These are phyloP conservation scores for Lachancea nothofagi DNA, from an alignment of 805 yeast genomes.

Conservation along the genomic window DNA sequence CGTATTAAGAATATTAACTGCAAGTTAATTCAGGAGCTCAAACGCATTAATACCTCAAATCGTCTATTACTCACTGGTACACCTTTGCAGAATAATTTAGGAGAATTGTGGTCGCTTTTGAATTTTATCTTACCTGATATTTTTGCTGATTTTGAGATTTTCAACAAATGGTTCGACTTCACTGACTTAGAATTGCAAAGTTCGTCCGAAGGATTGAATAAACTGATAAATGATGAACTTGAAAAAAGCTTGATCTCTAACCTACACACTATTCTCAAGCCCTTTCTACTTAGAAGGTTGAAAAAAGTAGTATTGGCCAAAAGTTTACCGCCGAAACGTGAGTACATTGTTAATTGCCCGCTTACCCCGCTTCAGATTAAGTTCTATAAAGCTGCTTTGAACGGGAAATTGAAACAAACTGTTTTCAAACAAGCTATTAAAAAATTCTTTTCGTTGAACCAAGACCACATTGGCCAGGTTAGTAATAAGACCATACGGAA, in stretches of 20 bases:
- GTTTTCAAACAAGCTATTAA: conserved; percentile 44
- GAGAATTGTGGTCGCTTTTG: conserved; percentile 86
- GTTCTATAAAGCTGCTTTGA: conserved; percentile 51
- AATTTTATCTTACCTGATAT: conserved; percentile 91
- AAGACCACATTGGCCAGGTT: conserved; percentile 27
- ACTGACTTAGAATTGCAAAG: conserved; percentile 41
- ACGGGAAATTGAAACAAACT: conserved; percentile 39
- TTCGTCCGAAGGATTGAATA: conserved; percentile 29
- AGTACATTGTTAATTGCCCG: conserved; percentile 72
- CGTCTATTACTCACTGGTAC: conserved; percentile 89
- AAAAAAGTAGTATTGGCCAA: conserved; percentile 63
- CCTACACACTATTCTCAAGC: conserved; percentile 81
- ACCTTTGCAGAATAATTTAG: conserved; percentile 85
- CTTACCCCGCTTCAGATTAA: conserved; percentile 57
- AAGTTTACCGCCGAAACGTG: conserved; percentile 81
- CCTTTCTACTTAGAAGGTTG: conserved; percentile 77
- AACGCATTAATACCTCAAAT: conserved; percentile 59
- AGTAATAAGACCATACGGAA: conserved; percentile 35
- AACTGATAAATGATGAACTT: conserved; percentile 50
- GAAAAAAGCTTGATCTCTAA: conserved; percentile 63
- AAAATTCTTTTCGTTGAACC: conserved; percentile 46
- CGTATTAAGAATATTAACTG: conserved; percentile 82
- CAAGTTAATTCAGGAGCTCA: conserved; percentile 63
- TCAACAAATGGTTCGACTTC: conserved; percentile 93
- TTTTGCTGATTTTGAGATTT: conserved; percentile 81